Evolutionary conservation across 768 basidiomycete genomes (phyloP).

Genomic region (Pholiota microspora): DNA sequence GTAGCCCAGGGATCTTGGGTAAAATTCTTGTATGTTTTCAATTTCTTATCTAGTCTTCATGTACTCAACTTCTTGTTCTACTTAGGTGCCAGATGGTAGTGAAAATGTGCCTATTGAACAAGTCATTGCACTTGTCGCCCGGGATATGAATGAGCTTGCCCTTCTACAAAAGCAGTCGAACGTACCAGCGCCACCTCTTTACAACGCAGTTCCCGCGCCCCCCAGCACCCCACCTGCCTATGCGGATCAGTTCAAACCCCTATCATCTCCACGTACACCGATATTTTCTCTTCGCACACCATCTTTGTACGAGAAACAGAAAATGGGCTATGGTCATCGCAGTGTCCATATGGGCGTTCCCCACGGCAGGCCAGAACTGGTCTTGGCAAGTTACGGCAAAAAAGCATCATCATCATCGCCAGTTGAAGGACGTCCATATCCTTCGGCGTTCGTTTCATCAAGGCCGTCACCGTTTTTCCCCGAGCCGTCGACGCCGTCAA

Average conservation of each 20-base stretch:
- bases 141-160: conserved; percentile 42
- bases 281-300: conserved; percentile 25
- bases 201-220: conserved; percentile 24
- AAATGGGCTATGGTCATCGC: conserved; percentile 25
- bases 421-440: conserved; percentile 6
- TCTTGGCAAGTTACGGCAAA: neutral
- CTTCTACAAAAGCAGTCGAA: conserved; percentile 20
- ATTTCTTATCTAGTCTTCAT: neutral
- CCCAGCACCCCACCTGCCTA: conserved; percentile 21
- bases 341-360: conserved; percentile 21
- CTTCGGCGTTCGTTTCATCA: conserved; percentile 11
- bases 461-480: neutral
- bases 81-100: conserved; percentile 61
- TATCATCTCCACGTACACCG: conserved; percentile 23
- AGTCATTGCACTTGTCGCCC: conserved; percentile 72
- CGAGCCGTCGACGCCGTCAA: conserved; percentile 14
- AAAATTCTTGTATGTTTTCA: conserved; percentile 71
- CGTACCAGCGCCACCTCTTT: conserved; percentile 24
- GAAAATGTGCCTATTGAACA: conserved; percentile 46
- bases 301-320: conserved; percentile 29
- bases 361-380: conserved; percentile 4
- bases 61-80: neutral
- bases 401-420: neutral
- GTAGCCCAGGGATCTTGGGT: conserved; percentile 80
- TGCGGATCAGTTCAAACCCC: conserved; percentile 21